Base-by-base conservation (phyloP, 2,329 filamentous ascomycete species). In the Colletotrichum falcatum region DNA sequence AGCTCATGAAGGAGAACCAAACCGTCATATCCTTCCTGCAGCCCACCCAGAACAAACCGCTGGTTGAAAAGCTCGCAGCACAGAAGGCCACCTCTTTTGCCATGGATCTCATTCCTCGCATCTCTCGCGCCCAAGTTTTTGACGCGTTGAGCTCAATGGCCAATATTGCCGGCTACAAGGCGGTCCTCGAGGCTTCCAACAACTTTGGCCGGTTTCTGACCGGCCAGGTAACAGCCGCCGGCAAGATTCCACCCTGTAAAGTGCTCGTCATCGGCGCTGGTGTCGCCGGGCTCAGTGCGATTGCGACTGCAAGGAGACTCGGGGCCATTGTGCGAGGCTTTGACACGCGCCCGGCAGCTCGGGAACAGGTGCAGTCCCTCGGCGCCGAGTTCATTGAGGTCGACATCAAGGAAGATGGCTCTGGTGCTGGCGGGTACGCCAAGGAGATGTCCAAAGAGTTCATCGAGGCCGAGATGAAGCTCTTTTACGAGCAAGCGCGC, bases 401-500 rank as follows among this genome's bases (percentile, higher is more conserved):
- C 28, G 91, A 94, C 18, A 85, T 97, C 28, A 80, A 95, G 74
- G 94, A 97, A 81, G 94, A 96, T 71, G 94, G 94, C 2, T 90
- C 92, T 16, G 94, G 94, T 2, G 90, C 92, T 11, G 94, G 94
- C 35, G 94, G 94, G 20, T 97, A 97, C 77, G 94, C 93, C 63
- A 97, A 97, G 77, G 93, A 95, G 77, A 97, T 97, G 94, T 96
- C 93, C 65, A 94, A 95, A 77, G 94, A 95, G 74, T 97, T 97
- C 77, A 94, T 96, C 78, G 93, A 94, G 71, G 94, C 94, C 7
- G 94, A 97, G 79, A 97, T 97, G 94, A 95, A 93, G 79, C 86
- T 97, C 0, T 97, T 97, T 81, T 90, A 93, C 78, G 92, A 96
- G 74, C 94, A 97, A 79, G 93, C 92, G 72, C 88, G 89, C 70